Conservation (phyloP, 176 grass and related monocot species). For the Oryza glaberrima region DNA sequence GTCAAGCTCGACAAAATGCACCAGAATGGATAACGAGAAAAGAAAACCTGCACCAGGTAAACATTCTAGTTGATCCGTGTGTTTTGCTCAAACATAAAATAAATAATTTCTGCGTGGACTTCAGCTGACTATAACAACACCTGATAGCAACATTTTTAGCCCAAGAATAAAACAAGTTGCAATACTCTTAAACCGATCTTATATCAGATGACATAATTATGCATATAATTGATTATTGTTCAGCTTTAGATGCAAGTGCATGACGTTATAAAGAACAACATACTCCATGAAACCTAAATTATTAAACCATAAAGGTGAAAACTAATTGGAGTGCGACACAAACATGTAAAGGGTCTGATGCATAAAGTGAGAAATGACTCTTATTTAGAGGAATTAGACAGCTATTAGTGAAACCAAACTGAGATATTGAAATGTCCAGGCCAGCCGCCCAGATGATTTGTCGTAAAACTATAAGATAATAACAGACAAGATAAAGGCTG, state of each 20-base stretch:
- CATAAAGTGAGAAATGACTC: background rate
- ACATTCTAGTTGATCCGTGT: background rate
- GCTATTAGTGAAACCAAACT: background rate
- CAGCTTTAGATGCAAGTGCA: slow-evolving; percentile 17
- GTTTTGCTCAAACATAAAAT: background rate
- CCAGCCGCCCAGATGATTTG: background rate
- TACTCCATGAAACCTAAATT: background rate
- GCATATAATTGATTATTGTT: background rate
- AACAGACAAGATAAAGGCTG: background rate
- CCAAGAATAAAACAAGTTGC: slow-evolving; percentile 41
- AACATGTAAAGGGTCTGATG: background rate
- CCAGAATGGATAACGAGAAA: background rate
- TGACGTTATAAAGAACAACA: background rate
- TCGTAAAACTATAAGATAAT: background rate
- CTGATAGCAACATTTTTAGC: slow-evolving; percentile 8
- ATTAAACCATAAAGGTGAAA: background rate
- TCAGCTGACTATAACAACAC: background rate
- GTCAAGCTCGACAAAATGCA: background rate
- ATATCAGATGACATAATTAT: slow-evolving; percentile 27
- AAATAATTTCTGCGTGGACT: background rate
- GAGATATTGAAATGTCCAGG: background rate
- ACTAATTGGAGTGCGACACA: background rate
- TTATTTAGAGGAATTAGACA: background rate
- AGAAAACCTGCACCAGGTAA: background rate
- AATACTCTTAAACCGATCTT: background rate